Percentiles rank a stretch among this genome's conserved stretches.
Conservation (phyloP, 2,329 filamentous ascomycete species). For the Zymoseptoria ardabiliae region DNA sequence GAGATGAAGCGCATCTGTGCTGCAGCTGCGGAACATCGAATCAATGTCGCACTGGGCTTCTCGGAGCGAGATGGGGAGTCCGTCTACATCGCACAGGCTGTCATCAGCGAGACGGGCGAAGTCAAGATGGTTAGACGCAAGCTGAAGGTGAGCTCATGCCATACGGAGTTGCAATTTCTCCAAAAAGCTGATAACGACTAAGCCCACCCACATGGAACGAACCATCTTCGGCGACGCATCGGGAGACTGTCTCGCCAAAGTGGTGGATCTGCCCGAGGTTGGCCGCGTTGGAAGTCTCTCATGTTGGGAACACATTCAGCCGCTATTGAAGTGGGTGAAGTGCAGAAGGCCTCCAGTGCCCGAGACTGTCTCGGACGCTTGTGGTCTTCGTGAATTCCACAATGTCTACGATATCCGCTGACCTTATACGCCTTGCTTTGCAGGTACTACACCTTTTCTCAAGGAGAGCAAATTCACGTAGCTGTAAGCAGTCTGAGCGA, state of each 20-base stretch:
- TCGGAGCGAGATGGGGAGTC: conserved; percentile 33
- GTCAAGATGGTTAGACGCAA: conserved; percentile 35
- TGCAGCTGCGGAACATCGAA: conserved; percentile 27
- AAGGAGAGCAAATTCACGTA: conserved; percentile 36
- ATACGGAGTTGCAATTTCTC: not conserved
- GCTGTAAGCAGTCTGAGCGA: conserved; percentile 16
- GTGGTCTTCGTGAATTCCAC: no score
- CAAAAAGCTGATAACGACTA: not conserved
- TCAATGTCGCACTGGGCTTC: conserved; percentile 35
- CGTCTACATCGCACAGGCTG: conserved; percentile 37
- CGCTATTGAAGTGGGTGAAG: conserved; percentile 32
- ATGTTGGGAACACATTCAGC: conserved; percentile 39
- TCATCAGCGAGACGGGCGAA: conserved; percentile 29
- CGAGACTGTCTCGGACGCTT: no score
- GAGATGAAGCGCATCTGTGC: conserved; percentile 39
- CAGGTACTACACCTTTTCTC: conserved; percentile 28
- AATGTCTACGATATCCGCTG: no score
- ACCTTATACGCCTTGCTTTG: no score
- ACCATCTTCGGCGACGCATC: conserved; percentile 37
- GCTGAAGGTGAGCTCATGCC: conserved; percentile 24
- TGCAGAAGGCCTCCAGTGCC: no score
- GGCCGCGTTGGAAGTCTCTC: conserved; percentile 31
- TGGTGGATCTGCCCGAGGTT: conserved; percentile 26
- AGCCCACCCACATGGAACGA: conserved; percentile 38
- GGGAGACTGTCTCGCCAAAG: conserved; percentile 29